These are phyloP conservation scores for Gossypium trilobum DNA, from an alignment of 441 rosid species.

Conservation along the genomic window DNA sequence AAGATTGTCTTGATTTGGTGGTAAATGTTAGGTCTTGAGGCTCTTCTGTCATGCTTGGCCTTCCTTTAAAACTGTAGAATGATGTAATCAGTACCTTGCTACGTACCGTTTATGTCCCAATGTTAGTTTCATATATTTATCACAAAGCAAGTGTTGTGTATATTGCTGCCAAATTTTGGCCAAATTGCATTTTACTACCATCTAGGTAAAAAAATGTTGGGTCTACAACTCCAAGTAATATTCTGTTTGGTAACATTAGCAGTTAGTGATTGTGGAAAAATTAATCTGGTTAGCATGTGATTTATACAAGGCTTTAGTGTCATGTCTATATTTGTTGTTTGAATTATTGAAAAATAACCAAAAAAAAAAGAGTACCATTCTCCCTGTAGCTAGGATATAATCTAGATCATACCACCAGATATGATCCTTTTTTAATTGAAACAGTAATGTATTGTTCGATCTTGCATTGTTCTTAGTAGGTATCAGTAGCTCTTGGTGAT, in stretches of 20 bases:
- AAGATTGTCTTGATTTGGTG: not conserved
- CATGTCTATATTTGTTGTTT: too few relatives aligned
- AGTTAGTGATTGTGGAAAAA: not conserved
- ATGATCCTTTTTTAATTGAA: not conserved
- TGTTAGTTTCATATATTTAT: slow-evolving; percentile 1
- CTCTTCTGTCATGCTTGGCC: not conserved
- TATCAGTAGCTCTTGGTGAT: not conserved
- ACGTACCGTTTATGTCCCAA: not conserved
- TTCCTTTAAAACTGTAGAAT: not conserved
- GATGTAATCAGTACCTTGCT: not conserved
- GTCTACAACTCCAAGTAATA: too few relatives aligned
- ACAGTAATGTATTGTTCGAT: not conserved
- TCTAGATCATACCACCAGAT: not conserved
- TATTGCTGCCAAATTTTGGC: not conserved
- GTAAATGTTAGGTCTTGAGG: not conserved
- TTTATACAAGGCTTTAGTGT: not conserved
- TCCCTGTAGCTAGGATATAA: not conserved
- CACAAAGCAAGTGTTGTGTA: not conserved
- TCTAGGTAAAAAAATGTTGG: not conserved
- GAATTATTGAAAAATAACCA: not conserved
- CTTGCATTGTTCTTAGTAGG: not conserved
- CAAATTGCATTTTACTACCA: not conserved
- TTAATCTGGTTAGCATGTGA: not conserved
- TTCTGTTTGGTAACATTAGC: not conserved
- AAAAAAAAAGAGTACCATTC: not conserved